These are phyloP conservation scores for Daldinia concentrica DNA, from an alignment of 495 filamentous ascomycete species.

Conservation along the genomic window DNA sequence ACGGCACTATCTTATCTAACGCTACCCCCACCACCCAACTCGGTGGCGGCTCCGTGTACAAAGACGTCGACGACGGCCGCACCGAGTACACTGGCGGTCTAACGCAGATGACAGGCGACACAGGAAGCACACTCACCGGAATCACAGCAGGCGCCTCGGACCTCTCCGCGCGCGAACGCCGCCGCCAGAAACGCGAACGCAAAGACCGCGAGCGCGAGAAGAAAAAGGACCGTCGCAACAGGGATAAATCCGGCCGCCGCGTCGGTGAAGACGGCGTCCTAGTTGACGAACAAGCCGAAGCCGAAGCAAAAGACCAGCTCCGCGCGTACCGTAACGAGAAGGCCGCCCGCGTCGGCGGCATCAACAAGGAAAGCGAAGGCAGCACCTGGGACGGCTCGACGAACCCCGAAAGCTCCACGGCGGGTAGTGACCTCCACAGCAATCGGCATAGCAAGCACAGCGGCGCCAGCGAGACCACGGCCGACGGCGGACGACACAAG, in stretches of 20 bases:
- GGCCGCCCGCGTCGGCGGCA: constrained; percentile 81
- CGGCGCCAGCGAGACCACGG: constrained; percentile 49
- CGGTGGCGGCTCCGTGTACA: constrained; percentile 79
- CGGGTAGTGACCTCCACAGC: constrained; percentile 62
- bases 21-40: constrained; percentile 83
- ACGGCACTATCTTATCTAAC: constrained; percentile 81
- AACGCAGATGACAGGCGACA: constrained; percentile 54
- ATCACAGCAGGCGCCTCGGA: constrained; percentile 60
- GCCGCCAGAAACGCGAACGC: constrained; percentile 59
- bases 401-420: constrained; percentile 61
- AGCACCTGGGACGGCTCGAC: constrained; percentile 72
- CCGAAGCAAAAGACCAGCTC: constrained; percentile 66
- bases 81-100: constrained; percentile 57
- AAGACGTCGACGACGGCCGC: constrained; percentile 67
- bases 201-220: constrained; percentile 60
- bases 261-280: constrained; percentile 56
- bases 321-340: constrained; percentile 85
- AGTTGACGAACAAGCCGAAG: constrained; percentile 69
- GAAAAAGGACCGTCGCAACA: constrained; percentile 52
- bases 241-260: constrained; percentile 54
- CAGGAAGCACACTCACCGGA: constrained; percentile 48
- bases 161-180: constrained; percentile 55
- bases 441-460: constrained; percentile 63
- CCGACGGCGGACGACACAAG: not conserved
- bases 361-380: constrained; percentile 81